Evolutionary conservation across 208 protist genomes (phyloP), one percentile per base, ranked within the genome.

Genomic region (Acanthamoeba triangularis): DNA sequence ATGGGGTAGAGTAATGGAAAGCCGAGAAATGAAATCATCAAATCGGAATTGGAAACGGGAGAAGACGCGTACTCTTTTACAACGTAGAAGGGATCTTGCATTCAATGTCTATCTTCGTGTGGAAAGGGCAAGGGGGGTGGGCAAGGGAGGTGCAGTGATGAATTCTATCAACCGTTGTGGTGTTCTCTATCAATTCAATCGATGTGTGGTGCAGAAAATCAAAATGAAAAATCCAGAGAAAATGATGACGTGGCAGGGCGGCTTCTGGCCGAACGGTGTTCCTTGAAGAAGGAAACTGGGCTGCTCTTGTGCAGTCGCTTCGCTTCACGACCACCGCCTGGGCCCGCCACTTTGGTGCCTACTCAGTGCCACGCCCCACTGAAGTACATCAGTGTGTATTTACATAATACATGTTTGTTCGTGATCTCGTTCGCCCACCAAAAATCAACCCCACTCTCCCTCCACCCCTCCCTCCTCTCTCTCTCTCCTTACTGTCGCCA

Each of bases 41-140:
- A 63, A 63, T 28, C 6, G 23, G 2, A 16, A 63, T 16, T 4
- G 23, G 59, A 37, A 74, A 37, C 67, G 67, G 49, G 3, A 14
- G 3, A 4, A 18, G 8, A 3, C 8, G 63, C 33, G 23, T 90
- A 90, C 84, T 90, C 84, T 67, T 90, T 90, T 25, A 90, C 84
- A 33, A 90, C 84, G 30, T 90, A 90, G 59, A 90, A 90, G 10
- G 84, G 84, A 41, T 90, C 84, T 37, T 90, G 84, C 84, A 90
- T 90, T 30, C 2, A 33, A 6, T 59, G 37, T 23, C 49, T 4
- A 52, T 52, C n/a, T n/a, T n/a, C n/a, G n/a, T n/a, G n/a, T 52
- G 49, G 49, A 4, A 11, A 52, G 49, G 49, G 49, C 49, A 11
- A 52, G 37, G 4, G n/a, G n/a, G n/a, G n/a, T n/a, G n/a, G n/a